Percentiles rank a stretch among this genome's conserved stretches.
phyloP scores from a whole-genome alignment of 352 stramenopile species.

The Phytophthora meadii region DNA sequence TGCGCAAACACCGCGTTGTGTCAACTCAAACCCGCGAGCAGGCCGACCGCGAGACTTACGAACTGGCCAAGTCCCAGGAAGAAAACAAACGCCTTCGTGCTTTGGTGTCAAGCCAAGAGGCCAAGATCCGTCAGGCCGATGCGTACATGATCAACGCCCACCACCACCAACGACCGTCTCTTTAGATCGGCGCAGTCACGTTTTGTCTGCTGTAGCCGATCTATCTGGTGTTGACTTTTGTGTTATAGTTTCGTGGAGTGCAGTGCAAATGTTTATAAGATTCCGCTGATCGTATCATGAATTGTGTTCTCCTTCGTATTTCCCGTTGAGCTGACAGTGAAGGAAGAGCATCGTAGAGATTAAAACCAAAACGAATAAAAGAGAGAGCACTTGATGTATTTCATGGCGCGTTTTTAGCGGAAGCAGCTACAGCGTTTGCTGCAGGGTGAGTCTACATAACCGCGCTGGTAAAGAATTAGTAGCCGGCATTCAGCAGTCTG shows the following conservation, averaged over 20 bases:
- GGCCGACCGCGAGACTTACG: slow-evolving; percentile 32
- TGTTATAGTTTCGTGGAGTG: slow-evolving; percentile 35
- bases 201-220: slow-evolving; percentile 1
- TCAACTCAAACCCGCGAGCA: slow-evolving; percentile 25
- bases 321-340: neutral
- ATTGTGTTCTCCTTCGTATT: slow-evolving; percentile 1
- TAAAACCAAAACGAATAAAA: too few species aligned
- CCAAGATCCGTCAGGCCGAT: slow-evolving; percentile 49
- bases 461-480: too few species aligned
- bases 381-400: too few species aligned
- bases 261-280: slow-evolving; percentile 35
- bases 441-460: too few species aligned
- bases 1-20: slow-evolving; percentile 28
- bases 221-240: slow-evolving; percentile 7
- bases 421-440: too few species aligned
- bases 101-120: slow-evolving; percentile 48
- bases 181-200: slow-evolving; percentile 3
- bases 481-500: too few species aligned
- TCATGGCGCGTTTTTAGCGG: too few species aligned
- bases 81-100: slow-evolving; percentile 58
- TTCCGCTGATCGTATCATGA: slow-evolving; percentile 15
- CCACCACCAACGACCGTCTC: slow-evolving; percentile 16
- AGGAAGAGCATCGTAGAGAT: too few species aligned
- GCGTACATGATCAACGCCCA: slow-evolving; percentile 28
- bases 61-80: slow-evolving; percentile 38